Conservation (phyloP, 2,329 filamentous ascomycete species). For the Hysterium pulicare region DNA sequence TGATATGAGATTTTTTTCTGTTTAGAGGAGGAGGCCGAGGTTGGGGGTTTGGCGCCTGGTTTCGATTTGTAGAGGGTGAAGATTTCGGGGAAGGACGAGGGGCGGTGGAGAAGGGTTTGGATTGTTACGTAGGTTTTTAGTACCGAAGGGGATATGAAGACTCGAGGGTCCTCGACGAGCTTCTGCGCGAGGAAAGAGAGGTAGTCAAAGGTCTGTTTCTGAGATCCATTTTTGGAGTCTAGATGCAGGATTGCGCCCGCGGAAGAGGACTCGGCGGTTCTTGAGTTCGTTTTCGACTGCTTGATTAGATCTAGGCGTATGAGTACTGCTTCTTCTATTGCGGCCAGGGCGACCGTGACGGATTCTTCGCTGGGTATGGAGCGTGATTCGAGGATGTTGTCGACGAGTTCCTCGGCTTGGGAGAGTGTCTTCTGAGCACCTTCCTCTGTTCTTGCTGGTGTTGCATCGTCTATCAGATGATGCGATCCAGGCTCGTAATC, state of each 20-base stretch:
- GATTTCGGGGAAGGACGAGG: slow-evolving; percentile 73
- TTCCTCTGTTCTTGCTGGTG: background rate
- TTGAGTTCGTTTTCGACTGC: slow-evolving; percentile 18
- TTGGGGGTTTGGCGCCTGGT: slow-evolving; percentile 62
- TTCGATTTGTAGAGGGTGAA: slow-evolving; percentile 84
- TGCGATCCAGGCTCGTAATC: background rate
- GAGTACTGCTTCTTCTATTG: slow-evolving; percentile 17
- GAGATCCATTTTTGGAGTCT: slow-evolving; percentile 12
- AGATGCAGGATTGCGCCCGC: slow-evolving; percentile 33
- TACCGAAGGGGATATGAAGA: slow-evolving; percentile 74
- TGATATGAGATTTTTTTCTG: slow-evolving; percentile 5
- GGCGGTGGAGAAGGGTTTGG: slow-evolving; percentile 68
- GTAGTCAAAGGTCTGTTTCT: slow-evolving; percentile 32
- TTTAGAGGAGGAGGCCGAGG: slow-evolving; percentile 46
- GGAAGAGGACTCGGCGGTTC: slow-evolving; percentile 23
- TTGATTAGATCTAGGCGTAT: background rate
- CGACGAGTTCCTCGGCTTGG: slow-evolving; percentile 1
- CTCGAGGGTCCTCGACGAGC: slow-evolving; percentile 68
- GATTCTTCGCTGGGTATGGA: slow-evolving; percentile 3
- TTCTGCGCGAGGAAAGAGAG: slow-evolving; percentile 60
- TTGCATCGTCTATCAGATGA: background rate
- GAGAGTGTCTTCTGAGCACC: background rate
- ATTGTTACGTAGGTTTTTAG: slow-evolving; percentile 73
- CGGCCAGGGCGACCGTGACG: slow-evolving; percentile 14
- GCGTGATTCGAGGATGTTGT: slow-evolving; percentile 2